Evolutionary conservation across 345 rosid genomes (phyloP).

Genomic region (Linum lewisii): DNA sequence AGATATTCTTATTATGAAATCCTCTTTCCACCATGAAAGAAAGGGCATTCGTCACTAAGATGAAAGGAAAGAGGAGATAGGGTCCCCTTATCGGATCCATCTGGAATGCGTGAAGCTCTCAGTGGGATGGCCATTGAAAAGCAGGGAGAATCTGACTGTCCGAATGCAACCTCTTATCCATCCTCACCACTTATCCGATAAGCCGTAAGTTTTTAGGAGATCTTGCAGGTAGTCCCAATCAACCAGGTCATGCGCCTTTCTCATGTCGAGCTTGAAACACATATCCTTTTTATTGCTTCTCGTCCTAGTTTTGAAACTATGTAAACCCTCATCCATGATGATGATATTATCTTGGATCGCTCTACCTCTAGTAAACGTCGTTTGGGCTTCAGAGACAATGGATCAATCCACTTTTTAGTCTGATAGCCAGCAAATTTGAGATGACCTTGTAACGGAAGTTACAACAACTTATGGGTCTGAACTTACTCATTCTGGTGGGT

Average conservation of each 20-base stretch:
- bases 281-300: not conserved
- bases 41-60: too few relatives aligned
- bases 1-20: not conserved
- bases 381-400: too few relatives aligned
- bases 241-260: not conserved
- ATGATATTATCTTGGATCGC: too few relatives aligned
- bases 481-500: too few relatives aligned
- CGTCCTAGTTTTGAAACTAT: too few relatives aligned
- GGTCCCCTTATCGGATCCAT: not conserved
- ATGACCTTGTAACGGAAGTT: too few relatives aligned
- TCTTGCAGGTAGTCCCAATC: not conserved
- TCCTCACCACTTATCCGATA: not conserved
- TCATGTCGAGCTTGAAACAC: not conserved
- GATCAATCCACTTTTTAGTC: too few relatives aligned
- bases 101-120: not conserved
- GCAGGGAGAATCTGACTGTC: not conserved
- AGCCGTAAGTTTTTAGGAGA: not conserved
- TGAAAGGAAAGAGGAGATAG: too few relatives aligned
- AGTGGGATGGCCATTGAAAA: not conserved
- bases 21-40: not conserved
- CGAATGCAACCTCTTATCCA: not conserved
- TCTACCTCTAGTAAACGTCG: too few relatives aligned
- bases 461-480: too few relatives aligned
- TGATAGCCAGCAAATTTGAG: too few relatives aligned
- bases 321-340: too few relatives aligned